Evolutionary conservation across 805 yeast genomes (phyloP), one percentile per base, ranked within the genome.

Genomic region (Candida glaebosa): DNA sequence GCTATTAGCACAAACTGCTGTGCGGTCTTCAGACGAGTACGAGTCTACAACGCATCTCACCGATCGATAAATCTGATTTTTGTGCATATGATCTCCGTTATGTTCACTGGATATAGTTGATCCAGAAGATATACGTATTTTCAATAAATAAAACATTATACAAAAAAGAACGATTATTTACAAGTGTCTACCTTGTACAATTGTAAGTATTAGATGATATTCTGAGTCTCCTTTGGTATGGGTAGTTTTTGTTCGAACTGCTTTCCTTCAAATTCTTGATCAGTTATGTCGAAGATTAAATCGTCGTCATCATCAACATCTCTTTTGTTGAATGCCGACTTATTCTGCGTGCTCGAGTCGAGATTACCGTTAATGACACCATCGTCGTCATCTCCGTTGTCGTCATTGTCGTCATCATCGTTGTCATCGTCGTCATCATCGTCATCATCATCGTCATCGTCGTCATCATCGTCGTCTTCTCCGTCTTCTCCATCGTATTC

Each of bases 401-500:
- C 40, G 12, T 42, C 39, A 8, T 46, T 44, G 3, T 42, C 46
- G 1, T 38, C 46, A 9, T 37, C 43, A 24, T 44, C 43, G 8
- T 46, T 48, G 15, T 45, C 53, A 8, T 42, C 50, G 2, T 48
- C 53, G 3, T 47, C 48, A 1, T 52, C 52, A 3, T 45, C 55
- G 8, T 50, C 50, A 3, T 52, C 54, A 1, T 57, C 62, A 4
- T 55, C 63, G 5, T 54, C 63, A 5, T 62, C 68, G 2, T 58
- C 65, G 4, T 60, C 70, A 1, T 64, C 69, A 5, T 63, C 69
- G 5, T 61, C 70, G 3, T 64, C 72, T 3, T 60, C 58, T 1
- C 56, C 63, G 5, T 57, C 63, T 5, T 55, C 64, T 3, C 61
- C 70, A 2, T 58, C 64, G 3, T 62, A 71, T 1, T 63, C 69